Base-by-base conservation (phyloP, 2,329 filamentous ascomycete genomes). In the Diplodia sapinea region DNA sequence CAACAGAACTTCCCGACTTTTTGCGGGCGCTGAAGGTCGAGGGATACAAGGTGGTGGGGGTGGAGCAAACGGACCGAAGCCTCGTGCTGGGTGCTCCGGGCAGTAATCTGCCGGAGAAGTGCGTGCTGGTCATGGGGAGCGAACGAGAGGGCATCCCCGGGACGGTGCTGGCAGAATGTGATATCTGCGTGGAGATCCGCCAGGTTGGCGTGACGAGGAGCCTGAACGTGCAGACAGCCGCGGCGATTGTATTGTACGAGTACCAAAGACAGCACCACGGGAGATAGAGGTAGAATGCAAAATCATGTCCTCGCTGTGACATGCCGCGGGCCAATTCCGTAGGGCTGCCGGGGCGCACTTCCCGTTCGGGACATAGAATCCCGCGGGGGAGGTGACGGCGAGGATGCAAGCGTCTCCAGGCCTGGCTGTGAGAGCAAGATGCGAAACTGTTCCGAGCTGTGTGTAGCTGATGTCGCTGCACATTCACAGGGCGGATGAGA, bases 171-270 rank as follows among this genome's bases (percentile, higher is more conserved):
- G 77, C 77, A 0, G 82, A 84, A 68, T 78, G 84, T 62, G 83
- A 85, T 77, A 70, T 82, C 31, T 82, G 84, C 69, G 82, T 86
- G 5, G 84, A 86, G 74, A 84, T 86, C 57, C 77, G 78, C 61
- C 85, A 85, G 69, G 77, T 79, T 59, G 84, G 84, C 0, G 78
- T 85, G 7, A 86, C 84, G 38, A 78, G 84, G 71, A 85, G 83
- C 72, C 74, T 86, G 75, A 86, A 86, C 74, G 84, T 86, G 69
- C 84, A 86, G 75, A 85, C 83, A 29, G 84, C 83, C 13, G 82
- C 82, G 15, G 82, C 79, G 0, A 81, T 84, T 66, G 83, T 84
- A 54, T 71, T 85, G 47, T 85, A 80, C 73, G 84, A 86, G 73
- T 85, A 82, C 76, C 79, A 78, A 73, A 79, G 82, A 70, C 81